Percentiles rank a stretch among this genome's conserved stretches.
phyloP scores from a whole-genome alignment of 2,329 filamentous ascomycete genomes.

The Penicillium sp. region DNA sequence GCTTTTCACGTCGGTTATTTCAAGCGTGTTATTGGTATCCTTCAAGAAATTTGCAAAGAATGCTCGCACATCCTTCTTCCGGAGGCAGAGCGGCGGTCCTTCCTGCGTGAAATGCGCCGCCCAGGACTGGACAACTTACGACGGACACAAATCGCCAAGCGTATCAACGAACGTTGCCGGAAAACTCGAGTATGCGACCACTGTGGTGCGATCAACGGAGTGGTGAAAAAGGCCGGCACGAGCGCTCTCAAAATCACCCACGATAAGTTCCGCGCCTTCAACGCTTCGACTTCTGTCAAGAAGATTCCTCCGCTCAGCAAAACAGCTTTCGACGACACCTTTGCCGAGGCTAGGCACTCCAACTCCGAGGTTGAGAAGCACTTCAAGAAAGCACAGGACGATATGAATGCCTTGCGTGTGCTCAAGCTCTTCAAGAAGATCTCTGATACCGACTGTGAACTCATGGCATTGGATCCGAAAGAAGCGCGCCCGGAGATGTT shows the following conservation, averaged over 20 bases:
- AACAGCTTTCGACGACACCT: slow-evolving; percentile 79
- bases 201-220: slow-evolving; percentile 80
- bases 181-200: slow-evolving; percentile 81
- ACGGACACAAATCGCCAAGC: slow-evolving; percentile 78
- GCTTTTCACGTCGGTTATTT: slow-evolving; percentile 96
- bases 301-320: slow-evolving; percentile 83
- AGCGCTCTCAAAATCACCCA: slow-evolving; percentile 89
- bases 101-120: slow-evolving; percentile 74
- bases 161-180: slow-evolving; percentile 82
- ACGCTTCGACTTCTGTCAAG: slow-evolving; percentile 80
- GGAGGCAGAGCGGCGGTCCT: slow-evolving; percentile 73
- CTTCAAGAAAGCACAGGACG: slow-evolving; percentile 86
- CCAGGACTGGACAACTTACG: slow-evolving; percentile 84
- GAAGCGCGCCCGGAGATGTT: slow-evolving; percentile 95
- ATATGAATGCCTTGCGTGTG: slow-evolving; percentile 84
- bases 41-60: slow-evolving; percentile 96
- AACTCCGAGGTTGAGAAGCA: slow-evolving; percentile 87
- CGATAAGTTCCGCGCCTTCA: slow-evolving; percentile 86
- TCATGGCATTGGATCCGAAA: slow-evolving; percentile 80
- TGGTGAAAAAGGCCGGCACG: slow-evolving; percentile 80
- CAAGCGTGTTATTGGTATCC: slow-evolving; percentile 84
- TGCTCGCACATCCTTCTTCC: slow-evolving; percentile 81
- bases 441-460: slow-evolving; percentile 78
- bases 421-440: slow-evolving; percentile 91
- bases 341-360: slow-evolving; percentile 71